Conservation (phyloP, 768 basidiomycete species). For the Scleroderma citrinum region DNA sequence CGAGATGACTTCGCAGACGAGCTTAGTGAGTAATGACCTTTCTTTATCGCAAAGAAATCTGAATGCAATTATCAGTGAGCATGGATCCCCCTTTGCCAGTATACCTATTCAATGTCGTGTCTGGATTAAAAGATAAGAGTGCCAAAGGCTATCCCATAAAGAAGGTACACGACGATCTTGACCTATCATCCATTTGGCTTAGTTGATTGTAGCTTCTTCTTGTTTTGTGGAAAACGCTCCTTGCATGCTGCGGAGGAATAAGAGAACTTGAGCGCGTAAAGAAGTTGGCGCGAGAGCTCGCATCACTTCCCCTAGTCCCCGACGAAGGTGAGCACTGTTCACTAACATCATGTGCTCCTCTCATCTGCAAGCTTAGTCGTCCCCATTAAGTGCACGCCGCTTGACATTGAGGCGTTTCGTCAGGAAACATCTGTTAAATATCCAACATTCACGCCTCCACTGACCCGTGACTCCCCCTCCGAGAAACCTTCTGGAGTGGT, state of each 20-base stretch:
- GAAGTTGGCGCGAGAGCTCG: slow-evolving; percentile 77
- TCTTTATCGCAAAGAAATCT: not conserved
- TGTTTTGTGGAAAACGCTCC: slow-evolving; percentile 88
- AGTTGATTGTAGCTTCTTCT: slow-evolving; percentile 64
- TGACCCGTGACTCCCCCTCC: slow-evolving; percentile 20
- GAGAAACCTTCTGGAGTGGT: slow-evolving; percentile 28
- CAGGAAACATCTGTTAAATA: slow-evolving; percentile 93
- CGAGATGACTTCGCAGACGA: slow-evolving; percentile 96
- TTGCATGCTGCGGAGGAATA: slow-evolving; percentile 90
- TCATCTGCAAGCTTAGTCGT: slow-evolving; percentile 34
- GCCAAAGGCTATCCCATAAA: slow-evolving; percentile 96
- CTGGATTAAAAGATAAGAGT: slow-evolving; percentile 85
- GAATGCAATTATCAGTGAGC: slow-evolving; percentile 60
- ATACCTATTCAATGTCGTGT: slow-evolving; percentile 87
- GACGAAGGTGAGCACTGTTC: slow-evolving; percentile 36
- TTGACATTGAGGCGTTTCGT: slow-evolving; percentile 86
- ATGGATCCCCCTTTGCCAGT: slow-evolving; percentile 92
- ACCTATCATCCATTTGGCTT: slow-evolving; percentile 1
- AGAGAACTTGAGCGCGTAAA: slow-evolving; percentile 82
- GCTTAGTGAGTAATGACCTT: slow-evolving; percentile 60
- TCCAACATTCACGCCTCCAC: slow-evolving; percentile 80
- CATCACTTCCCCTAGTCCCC: slow-evolving; percentile 57
- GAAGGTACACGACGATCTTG: slow-evolving; percentile 50
- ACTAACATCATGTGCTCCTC: slow-evolving; percentile 1
- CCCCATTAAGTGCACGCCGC: slow-evolving; percentile 82